Percentiles rank a stretch among this genome's conserved stretches.
These are phyloP conservation scores for Candida pseudoglaebosa DNA, from an alignment of 805 yeast genomes.

Conservation along the genomic window DNA sequence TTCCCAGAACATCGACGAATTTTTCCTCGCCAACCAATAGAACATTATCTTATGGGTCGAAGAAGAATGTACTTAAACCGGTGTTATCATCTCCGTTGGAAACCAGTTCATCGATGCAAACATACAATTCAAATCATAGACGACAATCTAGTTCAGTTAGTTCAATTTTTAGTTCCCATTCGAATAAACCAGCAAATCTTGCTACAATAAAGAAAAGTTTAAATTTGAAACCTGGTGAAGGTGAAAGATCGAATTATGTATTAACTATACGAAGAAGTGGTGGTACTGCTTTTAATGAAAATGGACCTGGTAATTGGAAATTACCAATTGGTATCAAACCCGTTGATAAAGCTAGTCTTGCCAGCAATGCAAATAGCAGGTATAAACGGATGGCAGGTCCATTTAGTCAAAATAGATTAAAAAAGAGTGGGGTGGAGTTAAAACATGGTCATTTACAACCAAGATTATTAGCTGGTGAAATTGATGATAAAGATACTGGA, in stretches of 20 bases:
- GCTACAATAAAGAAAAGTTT: conserved; percentile 34
- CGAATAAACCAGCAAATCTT: conserved; percentile 33
- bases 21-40: background rate
- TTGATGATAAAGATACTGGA: conserved; percentile 46
- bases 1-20: background rate
- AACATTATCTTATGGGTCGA: background rate
- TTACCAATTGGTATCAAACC: conserved; percentile 56
- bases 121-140: conserved; percentile 9
- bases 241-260: conserved; percentile 50
- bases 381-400: conserved; percentile 25
- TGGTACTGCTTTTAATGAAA: conserved; percentile 47
- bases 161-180: conserved; percentile 30
- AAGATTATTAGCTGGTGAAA: conserved; percentile 68
- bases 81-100: conserved; percentile 2
- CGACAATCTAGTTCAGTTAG: conserved; percentile 29
- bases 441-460: conserved; percentile 63
- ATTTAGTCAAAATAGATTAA: conserved; percentile 21
- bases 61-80: background rate
- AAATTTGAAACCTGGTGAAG: conserved; percentile 43
- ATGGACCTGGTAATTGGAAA: conserved; percentile 44
- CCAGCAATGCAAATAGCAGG: conserved; percentile 21
- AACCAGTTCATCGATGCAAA: background rate
- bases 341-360: conserved; percentile 29
- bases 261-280: conserved; percentile 38
- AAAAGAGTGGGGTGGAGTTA: conserved; percentile 47